Evolutionary conservation across 441 rosid species (phyloP).

Genomic region (Flueggea neowawraea): DNA sequence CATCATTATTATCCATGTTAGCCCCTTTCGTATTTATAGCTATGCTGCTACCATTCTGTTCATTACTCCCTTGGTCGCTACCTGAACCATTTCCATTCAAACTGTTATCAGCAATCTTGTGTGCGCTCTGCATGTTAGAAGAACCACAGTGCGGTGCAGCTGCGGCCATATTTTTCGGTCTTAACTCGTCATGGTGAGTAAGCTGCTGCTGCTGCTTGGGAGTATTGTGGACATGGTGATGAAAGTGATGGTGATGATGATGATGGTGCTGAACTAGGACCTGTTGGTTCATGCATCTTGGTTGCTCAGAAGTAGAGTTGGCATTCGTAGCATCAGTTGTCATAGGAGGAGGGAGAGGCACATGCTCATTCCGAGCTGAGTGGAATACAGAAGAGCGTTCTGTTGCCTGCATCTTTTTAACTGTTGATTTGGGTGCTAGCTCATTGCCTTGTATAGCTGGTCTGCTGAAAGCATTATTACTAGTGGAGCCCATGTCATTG

Average conservation of each 20-base stretch:
- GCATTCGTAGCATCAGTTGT: constrained; percentile 24
- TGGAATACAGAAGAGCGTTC: constrained; percentile 23
- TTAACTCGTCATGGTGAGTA: constrained; percentile 27
- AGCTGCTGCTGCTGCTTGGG: constrained; percentile 19
- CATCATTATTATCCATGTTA: constrained; percentile 35
- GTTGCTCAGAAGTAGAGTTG: constrained; percentile 13
- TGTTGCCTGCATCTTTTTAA: constrained; percentile 25
- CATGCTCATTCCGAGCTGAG: constrained; percentile 22
- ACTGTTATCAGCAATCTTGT: constrained; percentile 40
- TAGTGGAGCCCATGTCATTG: constrained; percentile 45
- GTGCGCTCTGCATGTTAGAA: constrained; percentile 42
- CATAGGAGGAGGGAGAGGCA: constrained; percentile 22
- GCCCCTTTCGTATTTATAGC: constrained; percentile 32
- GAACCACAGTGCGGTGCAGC: constrained; percentile 49
- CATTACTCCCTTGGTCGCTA: constrained; percentile 60
- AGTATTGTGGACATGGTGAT: constrained; percentile 18
- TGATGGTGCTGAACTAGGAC: constrained; percentile 32
- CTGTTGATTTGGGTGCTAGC: constrained; percentile 30
- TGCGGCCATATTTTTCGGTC: constrained; percentile 34
- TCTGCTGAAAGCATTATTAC: constrained; percentile 29
- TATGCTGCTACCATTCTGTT: constrained; percentile 45
- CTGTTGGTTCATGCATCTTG: constrained; percentile 25
- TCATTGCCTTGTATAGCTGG: constrained; percentile 25
- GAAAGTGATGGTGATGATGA: constrained; percentile 22
- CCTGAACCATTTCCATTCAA: constrained; percentile 55